phyloP scores from a whole-genome alignment of 352 stramenopile species.

The Pythium dissotocum region DNA sequence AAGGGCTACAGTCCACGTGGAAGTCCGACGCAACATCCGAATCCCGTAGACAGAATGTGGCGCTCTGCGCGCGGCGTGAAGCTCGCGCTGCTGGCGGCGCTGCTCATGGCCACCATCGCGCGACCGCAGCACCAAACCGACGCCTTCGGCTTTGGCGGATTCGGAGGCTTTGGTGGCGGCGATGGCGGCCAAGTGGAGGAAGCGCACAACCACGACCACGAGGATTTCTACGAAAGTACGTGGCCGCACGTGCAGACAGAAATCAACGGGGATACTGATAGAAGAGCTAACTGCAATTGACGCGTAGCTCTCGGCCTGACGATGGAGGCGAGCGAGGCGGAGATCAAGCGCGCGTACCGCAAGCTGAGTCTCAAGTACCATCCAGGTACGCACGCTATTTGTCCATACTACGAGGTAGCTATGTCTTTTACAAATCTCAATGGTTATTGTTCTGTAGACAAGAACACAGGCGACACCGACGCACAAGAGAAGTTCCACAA shows the following conservation, averaged over 20 bases:
- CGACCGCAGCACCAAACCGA: constrained; percentile 22
- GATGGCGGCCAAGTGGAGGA: constrained; percentile 48
- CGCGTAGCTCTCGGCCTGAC: constrained; percentile 61
- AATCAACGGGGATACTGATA: too few species aligned
- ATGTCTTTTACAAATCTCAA: too few species aligned
- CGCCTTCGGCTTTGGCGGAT: constrained; percentile 48
- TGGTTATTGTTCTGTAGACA: constrained; percentile 42
- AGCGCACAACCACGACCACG: constrained; percentile 51
- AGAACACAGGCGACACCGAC: constrained; percentile 81
- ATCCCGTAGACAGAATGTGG: constrained; percentile 14
- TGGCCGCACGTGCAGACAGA: not conserved
- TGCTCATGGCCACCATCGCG: constrained; percentile 33
- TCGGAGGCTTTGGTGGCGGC: constrained; percentile 42
- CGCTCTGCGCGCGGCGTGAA: constrained; percentile 9
- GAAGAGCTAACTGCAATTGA: not conserved
- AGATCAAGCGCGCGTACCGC: constrained; percentile 96
- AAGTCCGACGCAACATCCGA: not conserved
- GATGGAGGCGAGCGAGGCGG: constrained; percentile 79
- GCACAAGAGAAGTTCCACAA: constrained; percentile 89
- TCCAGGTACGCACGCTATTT: constrained; percentile 61
- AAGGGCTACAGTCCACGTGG: constrained; percentile 15
- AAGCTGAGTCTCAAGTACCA: constrained; percentile 96
- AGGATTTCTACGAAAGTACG: constrained; percentile 72
- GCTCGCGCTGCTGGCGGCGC: constrained; percentile 29
- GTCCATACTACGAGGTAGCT: too few species aligned